phyloP scores from a whole-genome alignment of 179 eudicot species.

The Dionaea muscipula region DNA sequence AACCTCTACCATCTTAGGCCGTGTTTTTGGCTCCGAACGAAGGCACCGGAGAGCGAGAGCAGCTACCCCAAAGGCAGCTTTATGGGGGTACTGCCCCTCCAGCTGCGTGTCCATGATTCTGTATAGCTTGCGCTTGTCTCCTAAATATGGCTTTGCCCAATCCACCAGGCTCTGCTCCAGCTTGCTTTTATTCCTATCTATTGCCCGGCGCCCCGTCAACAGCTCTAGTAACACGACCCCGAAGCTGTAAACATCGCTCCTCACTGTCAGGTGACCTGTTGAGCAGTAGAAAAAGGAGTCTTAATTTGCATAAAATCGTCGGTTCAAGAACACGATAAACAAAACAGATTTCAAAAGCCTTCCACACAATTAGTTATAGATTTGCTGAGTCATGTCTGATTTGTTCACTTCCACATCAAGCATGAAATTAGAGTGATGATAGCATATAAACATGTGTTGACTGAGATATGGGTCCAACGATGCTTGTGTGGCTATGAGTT shows the following conservation, averaged over 20 bases:
- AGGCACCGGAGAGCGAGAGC: constrained; percentile 55
- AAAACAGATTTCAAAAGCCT: no score
- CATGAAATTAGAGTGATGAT: no score
- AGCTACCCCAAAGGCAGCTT: constrained; percentile 67
- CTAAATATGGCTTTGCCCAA: constrained; percentile 77
- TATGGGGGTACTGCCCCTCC: constrained; percentile 86
- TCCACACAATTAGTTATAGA: no score
- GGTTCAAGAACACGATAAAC: no score
- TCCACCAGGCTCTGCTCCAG: constrained; percentile 74
- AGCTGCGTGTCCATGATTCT: constrained; percentile 86
- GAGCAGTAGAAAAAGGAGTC: not conserved
- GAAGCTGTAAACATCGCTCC: constrained; percentile 87
- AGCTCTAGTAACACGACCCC: constrained; percentile 87
- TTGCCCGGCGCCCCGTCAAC: constrained; percentile 70
- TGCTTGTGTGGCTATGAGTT: no score
- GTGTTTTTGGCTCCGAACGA: constrained; percentile 39
- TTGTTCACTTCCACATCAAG: no score
- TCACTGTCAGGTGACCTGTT: constrained; percentile 35
- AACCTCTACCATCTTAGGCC: constrained; percentile 74
- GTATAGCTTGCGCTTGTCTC: constrained; percentile 61
- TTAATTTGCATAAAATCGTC: no score
- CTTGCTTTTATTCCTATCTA: constrained; percentile 50
- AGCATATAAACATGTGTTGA: no score
- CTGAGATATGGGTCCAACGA: no score
- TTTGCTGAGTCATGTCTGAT: no score